Percentiles rank a stretch among this genome's conserved stretches.
Evolutionary conservation across 1,284 basidiomycete species (phyloP).

Genomic region (Malassezia brasiliensis): DNA sequence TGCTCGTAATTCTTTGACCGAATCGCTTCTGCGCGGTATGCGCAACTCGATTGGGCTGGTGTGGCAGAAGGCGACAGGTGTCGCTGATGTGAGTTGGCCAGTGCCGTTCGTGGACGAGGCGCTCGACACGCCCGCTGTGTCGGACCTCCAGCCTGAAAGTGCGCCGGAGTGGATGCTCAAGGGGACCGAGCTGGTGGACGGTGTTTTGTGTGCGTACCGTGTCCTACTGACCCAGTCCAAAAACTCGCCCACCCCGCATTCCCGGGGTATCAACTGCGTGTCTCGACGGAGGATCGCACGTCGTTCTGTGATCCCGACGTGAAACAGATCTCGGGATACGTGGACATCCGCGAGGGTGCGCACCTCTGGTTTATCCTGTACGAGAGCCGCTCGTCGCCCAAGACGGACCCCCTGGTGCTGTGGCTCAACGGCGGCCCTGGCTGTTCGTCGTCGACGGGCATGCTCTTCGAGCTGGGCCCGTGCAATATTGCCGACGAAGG

Average conservation of each 20-base stretch:
- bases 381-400: conserved; percentile 64
- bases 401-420: conserved; percentile 67
- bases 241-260: conserved; percentile 65
- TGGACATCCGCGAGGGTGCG: conserved; percentile 74
- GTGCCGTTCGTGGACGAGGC: neutral
- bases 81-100: neutral
- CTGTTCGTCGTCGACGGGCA: conserved; percentile 47
- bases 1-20: neutral
- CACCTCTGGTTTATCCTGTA: conserved; percentile 86
- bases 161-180: conserved; percentile 3
- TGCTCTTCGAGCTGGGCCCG: conserved; percentile 80
- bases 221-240: conserved; percentile 55
- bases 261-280: conserved; percentile 60
- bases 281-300: conserved; percentile 50
- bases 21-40: neutral
- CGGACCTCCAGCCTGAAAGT: neutral
- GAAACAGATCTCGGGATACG: conserved; percentile 71
- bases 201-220: neutral
- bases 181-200: conserved; percentile 5
- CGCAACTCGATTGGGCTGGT: neutral
- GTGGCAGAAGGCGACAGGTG: neutral
- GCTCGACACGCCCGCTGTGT: neutral
- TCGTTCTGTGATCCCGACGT: conserved; percentile 67
- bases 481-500: conserved; percentile 65
- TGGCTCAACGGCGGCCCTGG: conserved; percentile 82